phyloP scores from a whole-genome alignment of 208 protist genomes.

The Trypanosoma rangeli region DNA sequence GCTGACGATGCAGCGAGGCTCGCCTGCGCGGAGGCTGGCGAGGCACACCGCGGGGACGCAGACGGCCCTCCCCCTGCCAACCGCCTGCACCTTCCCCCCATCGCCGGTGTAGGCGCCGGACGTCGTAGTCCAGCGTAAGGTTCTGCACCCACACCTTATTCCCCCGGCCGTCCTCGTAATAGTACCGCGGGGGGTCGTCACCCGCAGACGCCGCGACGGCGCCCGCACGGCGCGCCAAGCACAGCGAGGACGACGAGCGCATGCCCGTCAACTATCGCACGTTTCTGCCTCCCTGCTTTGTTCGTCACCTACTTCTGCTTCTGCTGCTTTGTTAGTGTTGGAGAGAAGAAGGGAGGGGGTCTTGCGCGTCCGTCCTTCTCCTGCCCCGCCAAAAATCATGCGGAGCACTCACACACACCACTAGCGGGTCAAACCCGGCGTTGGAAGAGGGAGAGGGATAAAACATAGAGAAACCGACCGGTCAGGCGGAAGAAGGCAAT shows the following conservation, averaged over 20 bases:
- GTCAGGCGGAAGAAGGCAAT: not conserved
- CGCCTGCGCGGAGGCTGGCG: not conserved
- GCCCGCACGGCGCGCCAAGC: not conserved
- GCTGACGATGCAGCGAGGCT: not conserved
- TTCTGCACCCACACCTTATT: conserved; percentile 34
- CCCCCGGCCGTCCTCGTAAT: conserved; percentile 30
- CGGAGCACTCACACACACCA: not conserved
- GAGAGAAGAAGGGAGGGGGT: no score
- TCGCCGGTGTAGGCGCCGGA: not conserved
- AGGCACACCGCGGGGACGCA: not conserved
- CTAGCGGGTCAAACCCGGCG: no score
- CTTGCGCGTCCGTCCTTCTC: not conserved
- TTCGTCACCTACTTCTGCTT: not conserved
- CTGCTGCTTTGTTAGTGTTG: no score
- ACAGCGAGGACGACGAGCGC: not conserved
- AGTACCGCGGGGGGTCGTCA: conserved; percentile 13
- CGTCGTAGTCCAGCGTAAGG: conserved; percentile 23
- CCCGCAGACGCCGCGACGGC: not conserved
- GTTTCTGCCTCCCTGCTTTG: not conserved
- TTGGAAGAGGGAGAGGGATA: not conserved
- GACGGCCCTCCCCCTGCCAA: not conserved
- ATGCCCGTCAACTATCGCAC: not conserved
- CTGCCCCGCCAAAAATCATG: not conserved
- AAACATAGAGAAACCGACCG: not conserved
- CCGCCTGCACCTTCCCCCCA: not conserved